Conservation (phyloP, 768 basidiomycete species). For the Rhodotorula diobovata region DNA sequence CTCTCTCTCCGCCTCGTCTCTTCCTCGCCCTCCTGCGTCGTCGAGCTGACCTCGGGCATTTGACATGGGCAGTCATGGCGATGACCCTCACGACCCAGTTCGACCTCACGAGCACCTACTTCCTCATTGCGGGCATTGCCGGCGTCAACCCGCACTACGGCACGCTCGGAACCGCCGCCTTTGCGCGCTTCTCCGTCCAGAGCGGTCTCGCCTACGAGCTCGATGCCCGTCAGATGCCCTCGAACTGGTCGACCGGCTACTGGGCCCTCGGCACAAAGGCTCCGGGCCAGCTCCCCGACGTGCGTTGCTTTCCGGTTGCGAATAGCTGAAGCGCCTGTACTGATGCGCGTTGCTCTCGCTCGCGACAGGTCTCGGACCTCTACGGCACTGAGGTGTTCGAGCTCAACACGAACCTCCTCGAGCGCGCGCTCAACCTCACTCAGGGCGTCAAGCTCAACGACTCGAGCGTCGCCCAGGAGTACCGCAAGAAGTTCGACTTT, state of each 20-base stretch:
- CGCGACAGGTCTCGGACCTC: constrained; percentile 29
- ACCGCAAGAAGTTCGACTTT: constrained; percentile 46
- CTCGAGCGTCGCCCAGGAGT: constrained; percentile 45
- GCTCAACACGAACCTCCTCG: constrained; percentile 51
- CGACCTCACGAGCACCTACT: constrained; percentile 51
- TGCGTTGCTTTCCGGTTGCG: background rate
- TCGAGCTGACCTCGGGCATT: too few species aligned
- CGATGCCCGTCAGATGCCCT: constrained; percentile 51
- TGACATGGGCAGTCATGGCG: constrained; percentile 40
- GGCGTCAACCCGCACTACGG: constrained; percentile 51
- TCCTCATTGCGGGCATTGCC: constrained; percentile 51
- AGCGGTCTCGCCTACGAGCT: constrained; percentile 48
- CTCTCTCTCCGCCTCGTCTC: too few species aligned
- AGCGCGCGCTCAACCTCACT: constrained; percentile 45
- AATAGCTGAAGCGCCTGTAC: too few species aligned
- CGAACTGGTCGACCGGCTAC: constrained; percentile 50
- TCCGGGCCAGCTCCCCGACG: constrained; percentile 25
- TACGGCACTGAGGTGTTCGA: constrained; percentile 55
- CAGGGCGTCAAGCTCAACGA: constrained; percentile 48
- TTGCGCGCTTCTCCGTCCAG: constrained; percentile 51
- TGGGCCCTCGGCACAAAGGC: constrained; percentile 28
- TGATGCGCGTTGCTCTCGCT: background rate
- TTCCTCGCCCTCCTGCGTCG: too few species aligned
- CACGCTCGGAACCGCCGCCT: constrained; percentile 49
- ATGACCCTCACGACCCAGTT: constrained; percentile 48